Conservation (phyloP, 768 basidiomycete genomes). For the Hydnum rufescens region DNA sequence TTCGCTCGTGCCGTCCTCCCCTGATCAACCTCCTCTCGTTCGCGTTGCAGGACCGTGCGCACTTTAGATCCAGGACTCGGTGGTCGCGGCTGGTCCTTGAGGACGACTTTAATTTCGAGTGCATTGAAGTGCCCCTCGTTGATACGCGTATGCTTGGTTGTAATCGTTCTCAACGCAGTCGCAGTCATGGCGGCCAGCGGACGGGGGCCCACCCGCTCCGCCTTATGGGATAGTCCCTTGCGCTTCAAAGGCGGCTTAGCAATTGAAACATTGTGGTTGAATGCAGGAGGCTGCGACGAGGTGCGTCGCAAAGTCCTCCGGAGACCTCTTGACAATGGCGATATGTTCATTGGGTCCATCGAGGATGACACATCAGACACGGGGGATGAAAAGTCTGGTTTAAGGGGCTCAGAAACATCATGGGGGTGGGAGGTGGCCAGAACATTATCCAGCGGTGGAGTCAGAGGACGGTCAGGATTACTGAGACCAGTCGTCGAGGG, state of each 20-base stretch:
- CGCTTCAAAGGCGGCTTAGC: background rate
- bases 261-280: background rate
- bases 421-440: too few relatives aligned
- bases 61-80: slow-evolving; percentile 6
- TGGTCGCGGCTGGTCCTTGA: slow-evolving; percentile 6
- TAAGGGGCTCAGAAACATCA: too few relatives aligned
- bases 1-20: slow-evolving; percentile 1
- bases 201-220: background rate
- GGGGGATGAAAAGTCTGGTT: too few relatives aligned
- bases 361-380: background rate
- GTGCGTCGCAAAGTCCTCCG: background rate
- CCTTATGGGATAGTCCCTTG: background rate
- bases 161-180: background rate
- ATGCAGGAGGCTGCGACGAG: background rate
- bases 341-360: background rate
- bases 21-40: slow-evolving; percentile 4
- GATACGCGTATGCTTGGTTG: background rate
- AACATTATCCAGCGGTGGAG: too few relatives aligned
- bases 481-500: too few relatives aligned
- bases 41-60: background rate
- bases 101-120: slow-evolving; percentile 5
- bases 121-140: slow-evolving; percentile 5
- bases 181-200: background rate
- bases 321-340: background rate
- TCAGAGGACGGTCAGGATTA: too few relatives aligned